Conservation (phyloP, 2,329 filamentous ascomycete genomes). For the Calonectria multiphialidica region DNA sequence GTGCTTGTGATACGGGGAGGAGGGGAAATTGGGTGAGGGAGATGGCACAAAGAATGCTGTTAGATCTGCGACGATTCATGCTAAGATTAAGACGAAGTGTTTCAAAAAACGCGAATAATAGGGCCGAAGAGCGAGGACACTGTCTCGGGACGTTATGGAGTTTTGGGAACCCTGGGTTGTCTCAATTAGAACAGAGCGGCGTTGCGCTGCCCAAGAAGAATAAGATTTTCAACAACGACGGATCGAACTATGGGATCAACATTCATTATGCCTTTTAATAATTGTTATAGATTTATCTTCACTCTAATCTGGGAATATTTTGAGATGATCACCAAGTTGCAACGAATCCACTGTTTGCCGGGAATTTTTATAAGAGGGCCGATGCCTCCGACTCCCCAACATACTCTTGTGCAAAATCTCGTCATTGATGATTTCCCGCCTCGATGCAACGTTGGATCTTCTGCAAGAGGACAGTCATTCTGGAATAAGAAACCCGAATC, state of each 20-base stretch:
- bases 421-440: neutral
- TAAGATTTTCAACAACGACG: neutral
- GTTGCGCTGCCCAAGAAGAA: neutral
- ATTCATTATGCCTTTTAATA: neutral
- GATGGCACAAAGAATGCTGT: neutral
- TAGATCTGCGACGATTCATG: neutral
- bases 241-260: neutral
- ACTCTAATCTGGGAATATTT: neutral
- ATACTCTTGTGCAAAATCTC: neutral
- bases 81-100: neutral
- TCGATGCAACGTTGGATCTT: neutral
- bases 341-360: neutral
- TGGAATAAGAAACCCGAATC: neutral
- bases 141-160: constrained; percentile 22
- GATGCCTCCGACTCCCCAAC: neutral
- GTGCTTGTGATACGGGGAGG: neutral
- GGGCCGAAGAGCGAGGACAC: neutral
- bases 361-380: neutral
- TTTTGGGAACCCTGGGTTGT: neutral
- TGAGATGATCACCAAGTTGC: neutral
- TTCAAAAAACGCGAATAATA: neutral
- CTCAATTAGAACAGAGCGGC: neutral
- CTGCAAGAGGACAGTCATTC: neutral
- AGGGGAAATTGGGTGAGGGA: neutral
- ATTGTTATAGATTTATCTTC: neutral